Evolutionary conservation across 2,329 filamentous ascomycete species (phyloP), one percentile per base, ranked within the genome.

Genomic region (Balansia obtecta): DNA sequence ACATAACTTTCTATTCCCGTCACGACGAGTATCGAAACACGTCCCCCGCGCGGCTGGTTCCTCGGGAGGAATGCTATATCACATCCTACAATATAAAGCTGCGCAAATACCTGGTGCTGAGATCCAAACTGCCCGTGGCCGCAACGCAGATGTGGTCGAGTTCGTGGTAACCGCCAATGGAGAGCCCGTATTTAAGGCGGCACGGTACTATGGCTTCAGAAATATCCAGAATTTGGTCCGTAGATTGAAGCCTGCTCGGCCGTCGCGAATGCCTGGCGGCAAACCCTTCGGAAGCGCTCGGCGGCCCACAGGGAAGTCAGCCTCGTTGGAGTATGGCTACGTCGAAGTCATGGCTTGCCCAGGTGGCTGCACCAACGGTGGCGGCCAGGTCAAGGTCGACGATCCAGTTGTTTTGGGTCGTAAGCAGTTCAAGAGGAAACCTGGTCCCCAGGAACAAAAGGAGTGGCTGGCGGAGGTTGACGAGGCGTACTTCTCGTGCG

Each of bases 301-400:
- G 52, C 76, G 72, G 54, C 73, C 71, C 6, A 70, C 65, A 15
- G 77, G 70, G 7, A 77, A 77, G 58, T 60, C 71, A 16, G 63
- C 66, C 16, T 61, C 65, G 16, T 67, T 78, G 7, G 88, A 95
- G 37, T 90, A 90, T 64, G 78, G 85, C n/a, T 97, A 95, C 67
- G 86, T 97, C 30, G 93, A 98, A 68, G 93, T 98, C 52, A 98
- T 98, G 93, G 93, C 93, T 13, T 98, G 93, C 66, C 93, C 93
- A 0, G 93, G 93, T n/a, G 93, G 93, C 3, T 98, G 93, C 70
- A 98, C 93, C 50, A 98, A 98, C 60, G 93, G 93, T 2, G 93
- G 93, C 38, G 93, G 93, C 1, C 93, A 98, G 71, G 83, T 98
- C 63, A 95, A 95, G 63, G 80, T 88, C 27, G 86, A 88, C 49